Evolutionary conservation across 495 filamentous ascomycete genomes (phyloP), one percentile per base, ranked within the genome.

Genomic region (Neurospora sp.): DNA sequence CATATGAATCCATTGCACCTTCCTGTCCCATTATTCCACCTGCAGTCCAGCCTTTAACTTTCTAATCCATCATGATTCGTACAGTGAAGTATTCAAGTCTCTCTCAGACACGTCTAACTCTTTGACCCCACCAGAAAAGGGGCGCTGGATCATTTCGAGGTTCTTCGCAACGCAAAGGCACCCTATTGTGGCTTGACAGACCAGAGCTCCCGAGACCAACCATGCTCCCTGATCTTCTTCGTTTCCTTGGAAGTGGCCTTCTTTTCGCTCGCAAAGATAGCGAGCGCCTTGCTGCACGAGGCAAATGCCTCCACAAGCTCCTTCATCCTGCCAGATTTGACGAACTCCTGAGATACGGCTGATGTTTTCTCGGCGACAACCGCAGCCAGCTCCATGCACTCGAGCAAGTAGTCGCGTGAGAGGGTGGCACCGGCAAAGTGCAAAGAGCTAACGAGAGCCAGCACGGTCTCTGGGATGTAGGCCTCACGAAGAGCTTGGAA

Each of bases 251-350:
- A 80, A 4, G 79, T 39, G 35, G 78, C 78, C 69, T 82, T 83
- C 80, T 84, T 85, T 41, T 86, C 83, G 72, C 84, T 88, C 44
- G 87, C 87, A 72, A 88, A 85, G 16, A 90, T 84, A 4, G 96
- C 86, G 79, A 97, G 89, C 16, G 89, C 89, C 80, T 91, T 92
- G 81, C 92, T 92, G 71, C 88, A 88, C 71, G 87, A 79, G 0
- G 93, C 93, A 78, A 97, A 88, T 31, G 86, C 86, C 76, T 92
- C 89, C 31, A 96, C 86, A 10, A 97, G 84, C 85, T 96, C 92
- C 73, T 87, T 85, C 91, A 96, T 92, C 39, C 92, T 87, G 10
- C 87, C 85, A 12, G 88, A 84, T 66, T 86, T 84, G 40, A 90
- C 79, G 75, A 97, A 92, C 75, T 88, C 87, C 39, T 85, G 83